Base-by-base conservation (phyloP, 805 yeast genomes). In the Metschnikowia koreensis region DNA sequence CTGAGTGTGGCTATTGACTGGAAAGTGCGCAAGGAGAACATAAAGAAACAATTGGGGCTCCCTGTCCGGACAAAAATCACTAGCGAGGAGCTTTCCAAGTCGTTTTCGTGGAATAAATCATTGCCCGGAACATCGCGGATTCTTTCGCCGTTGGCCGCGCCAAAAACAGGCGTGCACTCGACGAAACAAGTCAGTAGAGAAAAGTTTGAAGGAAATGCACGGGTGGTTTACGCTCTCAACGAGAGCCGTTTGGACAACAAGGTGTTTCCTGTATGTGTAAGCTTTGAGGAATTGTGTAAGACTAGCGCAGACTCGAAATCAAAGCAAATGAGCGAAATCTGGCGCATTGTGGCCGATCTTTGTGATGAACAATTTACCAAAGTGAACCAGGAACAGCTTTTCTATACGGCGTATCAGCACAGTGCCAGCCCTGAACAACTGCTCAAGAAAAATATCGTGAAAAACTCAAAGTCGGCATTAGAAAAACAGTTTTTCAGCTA, bases 1-100 rank as follows among this genome's bases (percentile, higher is more conserved):
- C 81, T 83, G 55, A 88, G 86, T 60, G 76, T 94, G 27, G 74
- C 86, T 3, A 76, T 87, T 44, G 97, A 92, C 66, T 94, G 98
- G 97, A 82, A 82, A 51, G 81, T 81, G 45, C 82, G 89, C 56
- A 85, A 89, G 61, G 82, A 83, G 55, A 87, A 85, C 60, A 79
- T 93, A 44, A 81, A 88, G 63, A 85, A 82, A 56, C 81, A 85
- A 17, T 81, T 90, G 58, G 93, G 96, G 1, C 50, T 59, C n/a
- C 59, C 61, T 22, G 50, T 44, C 4, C 40, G 43, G 31, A 41
- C 46, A 42, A 57, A 57, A 29, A 52, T 55, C 46, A 17, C 57
- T 31, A 45, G 33, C 28, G 58, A 58, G 29, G 58, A 59, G 16
- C 54, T 62, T 37, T 60, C 65, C 36, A 62, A 61, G 41, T 62